A percentile compares a stretch with the other conserved stretches of the same genome.
These are phyloP conservation scores for Lasiodiplodia hormozganensis DNA, from an alignment of 2,329 filamentous ascomycete species.

Conservation along the genomic window DNA sequence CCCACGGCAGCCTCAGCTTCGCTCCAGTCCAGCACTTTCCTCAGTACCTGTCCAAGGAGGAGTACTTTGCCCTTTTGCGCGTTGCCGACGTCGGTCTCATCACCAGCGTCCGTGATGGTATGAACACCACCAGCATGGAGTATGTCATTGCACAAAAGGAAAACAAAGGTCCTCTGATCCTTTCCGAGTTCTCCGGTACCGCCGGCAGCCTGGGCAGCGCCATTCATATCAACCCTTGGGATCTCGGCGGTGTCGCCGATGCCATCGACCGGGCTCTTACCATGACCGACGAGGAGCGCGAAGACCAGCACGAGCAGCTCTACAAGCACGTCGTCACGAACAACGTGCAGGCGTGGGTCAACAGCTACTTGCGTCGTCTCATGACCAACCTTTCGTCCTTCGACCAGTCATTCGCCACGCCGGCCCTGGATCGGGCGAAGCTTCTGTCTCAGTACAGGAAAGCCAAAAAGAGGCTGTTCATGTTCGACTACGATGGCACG, in stretches of 20 bases:
- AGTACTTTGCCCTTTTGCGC: constrained; percentile 93
- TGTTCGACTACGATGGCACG: constrained; percentile 99
- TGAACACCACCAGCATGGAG: constrained; percentile 97
- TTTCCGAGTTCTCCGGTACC: constrained; percentile 96
- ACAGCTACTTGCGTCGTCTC: constrained; percentile 77
- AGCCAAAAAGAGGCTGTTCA: constrained; percentile 83
- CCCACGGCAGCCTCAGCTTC: constrained; percentile 86
- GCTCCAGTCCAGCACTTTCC: constrained; percentile 94
- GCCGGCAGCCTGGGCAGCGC: constrained; percentile 84
- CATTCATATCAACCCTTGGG: constrained; percentile 97
- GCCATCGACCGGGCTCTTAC: constrained; percentile 82
- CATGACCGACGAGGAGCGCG: constrained; percentile 72
- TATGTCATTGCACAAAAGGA: constrained; percentile 93
- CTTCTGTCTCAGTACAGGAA: constrained; percentile 77
- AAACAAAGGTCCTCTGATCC: constrained; percentile 83
- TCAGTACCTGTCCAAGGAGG: constrained; percentile 85
- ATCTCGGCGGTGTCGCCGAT: constrained; percentile 81
- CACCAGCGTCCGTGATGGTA: constrained; percentile 93
- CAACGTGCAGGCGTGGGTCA: constrained; percentile 86
- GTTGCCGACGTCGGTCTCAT: constrained; percentile 91
- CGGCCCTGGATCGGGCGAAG: constrained; percentile 76
- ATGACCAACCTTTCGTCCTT: constrained; percentile 81
- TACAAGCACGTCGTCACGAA: constrained; percentile 86
- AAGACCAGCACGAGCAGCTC: constrained; percentile 73
- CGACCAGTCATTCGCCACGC: constrained; percentile 77